Evolutionary conservation across 2,329 filamentous ascomycete genomes (phyloP), one percentile per base, ranked within the genome.

Genomic region (Hypomyces rosellus): DNA sequence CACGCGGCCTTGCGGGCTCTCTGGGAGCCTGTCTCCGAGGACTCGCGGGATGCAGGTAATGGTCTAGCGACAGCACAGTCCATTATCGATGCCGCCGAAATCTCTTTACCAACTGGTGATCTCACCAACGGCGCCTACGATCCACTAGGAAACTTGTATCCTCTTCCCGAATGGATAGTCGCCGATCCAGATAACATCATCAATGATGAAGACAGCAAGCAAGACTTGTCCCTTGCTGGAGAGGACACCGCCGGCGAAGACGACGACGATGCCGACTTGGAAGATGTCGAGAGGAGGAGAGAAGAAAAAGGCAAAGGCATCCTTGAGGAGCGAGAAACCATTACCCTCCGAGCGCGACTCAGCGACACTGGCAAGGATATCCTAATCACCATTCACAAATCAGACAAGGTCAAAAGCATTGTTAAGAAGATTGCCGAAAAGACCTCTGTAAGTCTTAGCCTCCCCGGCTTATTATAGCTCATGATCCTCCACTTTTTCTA

Each of bases 41-140:
- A 64, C 41, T 59, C 60, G 8, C 67, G 68, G 20, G 60, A 69
- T 3, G 70, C 71, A 36, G 65, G 64, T 3, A 60, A 63, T 3
- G 62, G 69, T 9, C 63, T 88, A 8, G 75, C 72, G 25, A 89
- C 84, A 2, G 91, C 91, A 6, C 90, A 96, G 71, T 81, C 78
- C 49, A 86, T 96, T 50, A 70, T 96, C 5, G 82, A 86, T 61
- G 90, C 90, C 1, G 85, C 83, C 8, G 89, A 85, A 20, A 78
- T 91, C 33, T 89, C 85, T 0, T 69, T 90, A 12, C 86, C 87
- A 0, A 87, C 84, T 0, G 87, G 88, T 0, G 78, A 89, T 59
- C 67, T 91, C 16, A 80, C 80, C 37, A 81, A 87, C 49, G 86
- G 86, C 9, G 83, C 77, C 15, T 92, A 89, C 60, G 88, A 91